These are phyloP conservation scores for Botrytis cinerea DNA, from an alignment of 2,329 filamentous ascomycete species.

Conservation along the genomic window DNA sequence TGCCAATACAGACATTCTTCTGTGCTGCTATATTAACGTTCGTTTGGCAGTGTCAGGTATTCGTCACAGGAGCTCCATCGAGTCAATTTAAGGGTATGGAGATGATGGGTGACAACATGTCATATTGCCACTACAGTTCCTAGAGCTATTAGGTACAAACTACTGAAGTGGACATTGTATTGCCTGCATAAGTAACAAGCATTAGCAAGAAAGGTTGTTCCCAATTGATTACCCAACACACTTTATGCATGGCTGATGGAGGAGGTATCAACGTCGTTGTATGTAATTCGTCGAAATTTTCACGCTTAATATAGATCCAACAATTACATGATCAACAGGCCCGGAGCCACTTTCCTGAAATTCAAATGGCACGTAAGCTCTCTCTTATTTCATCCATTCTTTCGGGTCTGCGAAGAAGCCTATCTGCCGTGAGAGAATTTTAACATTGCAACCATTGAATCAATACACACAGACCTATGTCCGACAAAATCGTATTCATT, in stretches of 20 bases:
- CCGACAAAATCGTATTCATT: background rate
- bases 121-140: background rate
- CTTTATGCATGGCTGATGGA: background rate
- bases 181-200: constrained; percentile 6
- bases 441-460: background rate
- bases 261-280: background rate
- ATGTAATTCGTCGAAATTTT: background rate
- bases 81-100: background rate
- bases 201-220: background rate
- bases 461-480: background rate
- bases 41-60: background rate
- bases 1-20: background rate
- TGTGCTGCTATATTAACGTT: background rate
- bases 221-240: background rate
- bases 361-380: background rate
- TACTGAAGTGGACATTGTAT: constrained; percentile 2
- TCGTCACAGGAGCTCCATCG: background rate
- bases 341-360: background rate
- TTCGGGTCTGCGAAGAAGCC: no score
- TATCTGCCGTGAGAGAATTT: background rate
- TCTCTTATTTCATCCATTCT: background rate
- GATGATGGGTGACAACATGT: constrained; percentile 9
- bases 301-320: background rate
- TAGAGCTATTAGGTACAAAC: background rate
- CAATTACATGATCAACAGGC: background rate